A percentile compares a stretch with the other conserved stretches of the same genome.
These are phyloP conservation scores for Lyophyllum decastes DNA, from an alignment of 768 basidiomycete genomes.

Conservation along the genomic window DNA sequence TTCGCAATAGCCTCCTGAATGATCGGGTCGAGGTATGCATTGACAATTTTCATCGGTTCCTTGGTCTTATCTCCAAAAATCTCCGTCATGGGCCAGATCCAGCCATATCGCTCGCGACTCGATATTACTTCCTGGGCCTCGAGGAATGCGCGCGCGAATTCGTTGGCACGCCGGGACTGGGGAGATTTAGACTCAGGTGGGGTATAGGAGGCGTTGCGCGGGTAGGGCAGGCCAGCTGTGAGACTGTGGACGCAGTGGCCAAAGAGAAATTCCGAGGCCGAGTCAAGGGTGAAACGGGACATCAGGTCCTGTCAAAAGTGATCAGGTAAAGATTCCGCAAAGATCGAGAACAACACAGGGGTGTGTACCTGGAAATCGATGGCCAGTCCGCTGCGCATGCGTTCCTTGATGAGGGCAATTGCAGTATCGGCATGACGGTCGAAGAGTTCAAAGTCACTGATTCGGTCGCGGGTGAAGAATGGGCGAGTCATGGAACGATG, in stretches of 20 bases:
- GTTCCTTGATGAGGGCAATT: constrained; percentile 45
- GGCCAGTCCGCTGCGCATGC: constrained; percentile 49
- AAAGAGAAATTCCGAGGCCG: constrained; percentile 68
- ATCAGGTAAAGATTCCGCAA: neutral
- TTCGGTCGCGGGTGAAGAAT: constrained; percentile 61
- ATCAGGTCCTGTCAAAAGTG: constrained; percentile 46
- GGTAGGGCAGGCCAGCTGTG: constrained; percentile 51
- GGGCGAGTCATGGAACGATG: constrained; percentile 68
- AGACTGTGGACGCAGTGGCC: constrained; percentile 59
- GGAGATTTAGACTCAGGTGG: constrained; percentile 22
- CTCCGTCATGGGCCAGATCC: constrained; percentile 57
- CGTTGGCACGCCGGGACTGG: constrained; percentile 33
- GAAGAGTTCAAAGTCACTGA: constrained; percentile 63
- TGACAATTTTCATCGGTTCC: constrained; percentile 53
- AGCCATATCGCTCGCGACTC: constrained; percentile 42
- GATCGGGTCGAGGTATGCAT: constrained; percentile 54
- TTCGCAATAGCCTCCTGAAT: constrained; percentile 50
- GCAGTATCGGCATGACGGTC: constrained; percentile 51
- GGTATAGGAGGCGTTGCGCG: constrained; percentile 36
- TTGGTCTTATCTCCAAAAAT: constrained; percentile 46
- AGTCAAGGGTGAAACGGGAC: constrained; percentile 65
- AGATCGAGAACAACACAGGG: neutral
- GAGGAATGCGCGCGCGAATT: constrained; percentile 51
- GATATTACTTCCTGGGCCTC: constrained; percentile 46
- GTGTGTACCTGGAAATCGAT: constrained; percentile 57